phyloP scores from a whole-genome alignment of 2,329 filamentous ascomycete genomes.

The Pseudogymnoascus sp. region DNA sequence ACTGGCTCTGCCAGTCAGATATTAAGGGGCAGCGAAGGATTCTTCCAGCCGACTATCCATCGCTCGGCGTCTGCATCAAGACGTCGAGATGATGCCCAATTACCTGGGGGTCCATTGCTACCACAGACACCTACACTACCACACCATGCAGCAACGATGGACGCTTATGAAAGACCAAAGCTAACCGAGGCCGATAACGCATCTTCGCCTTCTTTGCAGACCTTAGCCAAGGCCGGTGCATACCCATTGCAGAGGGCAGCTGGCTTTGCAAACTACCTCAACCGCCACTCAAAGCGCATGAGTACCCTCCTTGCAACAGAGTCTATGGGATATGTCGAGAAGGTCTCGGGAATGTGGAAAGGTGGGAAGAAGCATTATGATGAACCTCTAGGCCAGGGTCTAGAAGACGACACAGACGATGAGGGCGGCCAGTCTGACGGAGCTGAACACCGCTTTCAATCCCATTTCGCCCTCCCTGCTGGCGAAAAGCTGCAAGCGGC shows the following conservation, averaged over 20 bases:
- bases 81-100: slow-evolving; percentile 14
- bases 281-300: slow-evolving; percentile 71
- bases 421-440: slow-evolving; percentile 56
- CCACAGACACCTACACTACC: slow-evolving; percentile 14
- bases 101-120: slow-evolving; percentile 17
- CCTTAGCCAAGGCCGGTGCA: slow-evolving; percentile 52
- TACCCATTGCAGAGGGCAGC: slow-evolving; percentile 80
- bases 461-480: slow-evolving; percentile 81
- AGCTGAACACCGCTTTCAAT: slow-evolving; percentile 73
- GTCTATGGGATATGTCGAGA: slow-evolving; percentile 93
- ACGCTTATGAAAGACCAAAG: slow-evolving; percentile 13
- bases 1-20: slow-evolving; percentile 84
- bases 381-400: slow-evolving; percentile 44
- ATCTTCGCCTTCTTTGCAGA: slow-evolving; percentile 47
- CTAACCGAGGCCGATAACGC: slow-evolving; percentile 25
- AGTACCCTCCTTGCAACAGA: slow-evolving; percentile 76
- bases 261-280: slow-evolving; percentile 74
- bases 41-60: slow-evolving; percentile 67
- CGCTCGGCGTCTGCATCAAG: slow-evolving; percentile 32
- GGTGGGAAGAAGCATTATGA: slow-evolving; percentile 86
- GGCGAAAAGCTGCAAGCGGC: slow-evolving; percentile 78
- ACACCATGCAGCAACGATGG: slow-evolving; percentile 18
- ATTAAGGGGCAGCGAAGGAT: slow-evolving; percentile 76
- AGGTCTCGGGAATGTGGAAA: slow-evolving; percentile 95
- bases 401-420: slow-evolving; percentile 46